Evolutionary conservation across 177 flowering plant species (phyloP).

Genomic region (Vitis hybrid): DNA sequence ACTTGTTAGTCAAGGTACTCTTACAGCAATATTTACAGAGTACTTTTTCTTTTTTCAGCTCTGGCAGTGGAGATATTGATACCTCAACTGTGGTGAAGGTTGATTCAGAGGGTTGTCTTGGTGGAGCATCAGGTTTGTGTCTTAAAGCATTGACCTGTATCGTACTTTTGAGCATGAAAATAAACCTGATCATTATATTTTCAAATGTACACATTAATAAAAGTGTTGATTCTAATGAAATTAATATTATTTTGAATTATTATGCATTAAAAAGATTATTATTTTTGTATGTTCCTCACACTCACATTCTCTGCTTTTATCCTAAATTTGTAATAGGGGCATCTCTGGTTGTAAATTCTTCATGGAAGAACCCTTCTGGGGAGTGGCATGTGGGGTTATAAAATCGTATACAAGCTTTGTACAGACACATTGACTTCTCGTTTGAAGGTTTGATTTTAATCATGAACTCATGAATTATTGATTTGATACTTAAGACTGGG

Average conservation of each 20-base stretch:
- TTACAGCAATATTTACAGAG: neutral
- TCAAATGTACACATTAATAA: no score
- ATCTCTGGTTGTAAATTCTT: conserved; percentile 55
- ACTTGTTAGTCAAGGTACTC: neutral
- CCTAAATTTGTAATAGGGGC: conserved; percentile 42
- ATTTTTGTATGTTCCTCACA: neutral
- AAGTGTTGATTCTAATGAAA: no score
- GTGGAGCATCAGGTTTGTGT: conserved; percentile 78
- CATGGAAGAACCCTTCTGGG: conserved; percentile 93
- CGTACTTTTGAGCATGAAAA: neutral
- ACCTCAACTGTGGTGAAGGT: conserved; percentile 85
- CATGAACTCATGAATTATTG: neutral
- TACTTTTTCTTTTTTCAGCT: conserved; percentile 40
- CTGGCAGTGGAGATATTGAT: conserved; percentile 96
- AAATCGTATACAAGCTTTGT: conserved; percentile 82
- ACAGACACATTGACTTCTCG: conserved; percentile 75
- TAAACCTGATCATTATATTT: no score
- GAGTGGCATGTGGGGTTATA: conserved; percentile 86
- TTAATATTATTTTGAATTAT: no score
- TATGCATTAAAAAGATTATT: no score
- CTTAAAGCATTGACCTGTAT: neutral
- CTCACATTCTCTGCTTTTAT: neutral
- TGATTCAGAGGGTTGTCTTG: conserved; percentile 70
- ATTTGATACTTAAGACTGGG: neutral
- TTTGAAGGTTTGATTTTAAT: conserved; percentile 54